phyloP scores from a whole-genome alignment of 1,284 basidiomycete genomes.

The Moesziomyces globuligerus region DNA sequence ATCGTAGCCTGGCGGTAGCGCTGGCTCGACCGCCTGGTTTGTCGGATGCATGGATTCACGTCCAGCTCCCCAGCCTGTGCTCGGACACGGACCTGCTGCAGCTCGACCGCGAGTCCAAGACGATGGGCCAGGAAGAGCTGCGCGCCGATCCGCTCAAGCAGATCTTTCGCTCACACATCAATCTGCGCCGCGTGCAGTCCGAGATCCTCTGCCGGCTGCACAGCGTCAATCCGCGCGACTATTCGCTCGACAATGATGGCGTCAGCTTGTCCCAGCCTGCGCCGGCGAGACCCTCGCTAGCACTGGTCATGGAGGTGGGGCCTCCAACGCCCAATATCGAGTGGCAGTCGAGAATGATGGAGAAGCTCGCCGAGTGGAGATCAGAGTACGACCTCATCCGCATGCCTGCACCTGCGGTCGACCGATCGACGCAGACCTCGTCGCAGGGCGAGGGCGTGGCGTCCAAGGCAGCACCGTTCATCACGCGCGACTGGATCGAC shows the following conservation, averaged over 20 bases:
- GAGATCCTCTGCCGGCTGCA: constrained; percentile 45
- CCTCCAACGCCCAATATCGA: constrained; percentile 47
- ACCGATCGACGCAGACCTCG: background rate
- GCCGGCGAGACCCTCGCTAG: constrained; percentile 17
- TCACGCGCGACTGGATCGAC: constrained; percentile 46
- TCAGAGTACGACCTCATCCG: constrained; percentile 24
- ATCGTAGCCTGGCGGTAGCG: constrained; percentile 37
- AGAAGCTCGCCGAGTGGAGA: constrained; percentile 40
- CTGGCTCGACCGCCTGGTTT: constrained; percentile 40
- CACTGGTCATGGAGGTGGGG: constrained; percentile 42
- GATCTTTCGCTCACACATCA: constrained; percentile 37
- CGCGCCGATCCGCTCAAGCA: constrained; percentile 30
- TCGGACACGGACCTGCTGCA: constrained; percentile 28
- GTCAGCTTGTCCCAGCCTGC: constrained; percentile 28
- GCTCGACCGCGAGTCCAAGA: constrained; percentile 6
- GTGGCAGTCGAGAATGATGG: constrained; percentile 47
- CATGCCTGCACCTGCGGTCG: background rate
- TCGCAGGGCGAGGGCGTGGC: constrained; percentile 9
- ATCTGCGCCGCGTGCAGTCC: constrained; percentile 41
- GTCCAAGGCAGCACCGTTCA: constrained; percentile 40
- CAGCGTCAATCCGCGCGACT: constrained; percentile 49
- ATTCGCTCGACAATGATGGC: constrained; percentile 41
- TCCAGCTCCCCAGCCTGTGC: constrained; percentile 36
- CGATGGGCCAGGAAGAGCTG: background rate
- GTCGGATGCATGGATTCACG: constrained; percentile 48